Conservation (phyloP, 352 stramenopile genomes). For the Phytopythium cucurbitacearum region DNA sequence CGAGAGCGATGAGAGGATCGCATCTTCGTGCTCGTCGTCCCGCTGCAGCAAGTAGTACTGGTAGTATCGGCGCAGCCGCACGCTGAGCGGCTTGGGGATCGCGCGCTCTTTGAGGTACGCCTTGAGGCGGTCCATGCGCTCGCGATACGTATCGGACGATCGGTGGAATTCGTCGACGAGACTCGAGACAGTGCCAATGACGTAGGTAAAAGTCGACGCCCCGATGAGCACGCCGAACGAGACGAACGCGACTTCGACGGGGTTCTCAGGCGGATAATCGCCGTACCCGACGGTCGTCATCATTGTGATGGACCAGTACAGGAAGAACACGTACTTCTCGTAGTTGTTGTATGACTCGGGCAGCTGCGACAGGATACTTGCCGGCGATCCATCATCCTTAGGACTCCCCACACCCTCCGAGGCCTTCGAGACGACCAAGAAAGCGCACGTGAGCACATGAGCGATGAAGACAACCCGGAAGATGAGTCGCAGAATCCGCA, state of each 20-base stretch:
- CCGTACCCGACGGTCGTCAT: constrained; percentile 82
- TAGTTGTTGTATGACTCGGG: constrained; percentile 14
- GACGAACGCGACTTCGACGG: constrained; percentile 52
- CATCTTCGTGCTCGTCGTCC: constrained; percentile 69
- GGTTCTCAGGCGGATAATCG: constrained; percentile 53
- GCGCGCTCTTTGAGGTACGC: constrained; percentile 65
- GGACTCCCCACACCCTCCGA: constrained; percentile 5
- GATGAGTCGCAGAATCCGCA: constrained; percentile 50
- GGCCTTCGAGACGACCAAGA: constrained; percentile 49
- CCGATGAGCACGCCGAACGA: constrained; percentile 51
- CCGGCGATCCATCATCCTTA: background rate
- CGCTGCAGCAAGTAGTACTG: constrained; percentile 76
- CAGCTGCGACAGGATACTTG: constrained; percentile 13
- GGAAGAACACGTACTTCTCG: constrained; percentile 61
- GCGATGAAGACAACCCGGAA: constrained; percentile 63
- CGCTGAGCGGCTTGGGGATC: constrained; percentile 48
- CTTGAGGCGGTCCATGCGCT: constrained; percentile 73
- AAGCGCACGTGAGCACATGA: constrained; percentile 55
- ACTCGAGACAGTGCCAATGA: constrained; percentile 73
- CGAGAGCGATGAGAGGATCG: constrained; percentile 62
- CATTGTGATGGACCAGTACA: constrained; percentile 78
- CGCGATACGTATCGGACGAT: constrained; percentile 38
- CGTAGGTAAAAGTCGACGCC: constrained; percentile 70
- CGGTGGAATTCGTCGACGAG: constrained; percentile 69
- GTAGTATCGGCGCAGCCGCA: constrained; percentile 68